Evolutionary conservation across 2,329 filamentous ascomycete genomes (phyloP), one percentile per base, ranked within the genome.

Genomic region (Teratosphaeria destructans): DNA sequence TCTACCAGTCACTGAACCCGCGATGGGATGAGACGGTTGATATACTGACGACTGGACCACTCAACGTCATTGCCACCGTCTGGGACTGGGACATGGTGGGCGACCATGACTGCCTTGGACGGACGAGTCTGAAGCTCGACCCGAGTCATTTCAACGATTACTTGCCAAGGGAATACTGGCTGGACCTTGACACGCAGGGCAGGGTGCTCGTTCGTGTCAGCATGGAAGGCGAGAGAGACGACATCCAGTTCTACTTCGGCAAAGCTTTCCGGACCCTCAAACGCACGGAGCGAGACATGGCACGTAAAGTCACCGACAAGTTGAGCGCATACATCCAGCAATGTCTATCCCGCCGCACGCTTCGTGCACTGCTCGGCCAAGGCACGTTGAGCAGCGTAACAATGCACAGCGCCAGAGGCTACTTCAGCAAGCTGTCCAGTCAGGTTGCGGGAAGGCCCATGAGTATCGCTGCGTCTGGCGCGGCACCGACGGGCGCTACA

Each of bases 81-180:
- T 99, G 94, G 94, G 94, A 99, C 75, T 95, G 94, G 81, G 94
- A 99, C 76, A 91, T 90, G 14, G 87, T 99, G 67, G 94, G 94
- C 58, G 94, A 97, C 70, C 94, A 99, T 71, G 94, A 99, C 71
- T 97, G 95, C 72, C 90, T 97, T 39, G 94, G 94, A 29, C 85
- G 94, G 63, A 97, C 94, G n/a, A 95, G 91, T 23, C 81, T 99
- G 64, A 99, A 99, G 75, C 80, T 99, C n/a, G 94, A 99, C 68
- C 94, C 94, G n/a, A 82, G 90, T 47, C 92, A 96, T 76, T 99
- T 99, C 75, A 87, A 90, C 67, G 94, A 99, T 73, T 99, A 95
- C 71, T 79, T 97, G 66, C 94, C 94, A 16, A 85, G 92, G 63
- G 94, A 99, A 73, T 97, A 96, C 73, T 99, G 94, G 94, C 83